These are phyloP conservation scores for Cadophora malorum DNA, from an alignment of 2,329 filamentous ascomycete species.

Conservation along the genomic window DNA sequence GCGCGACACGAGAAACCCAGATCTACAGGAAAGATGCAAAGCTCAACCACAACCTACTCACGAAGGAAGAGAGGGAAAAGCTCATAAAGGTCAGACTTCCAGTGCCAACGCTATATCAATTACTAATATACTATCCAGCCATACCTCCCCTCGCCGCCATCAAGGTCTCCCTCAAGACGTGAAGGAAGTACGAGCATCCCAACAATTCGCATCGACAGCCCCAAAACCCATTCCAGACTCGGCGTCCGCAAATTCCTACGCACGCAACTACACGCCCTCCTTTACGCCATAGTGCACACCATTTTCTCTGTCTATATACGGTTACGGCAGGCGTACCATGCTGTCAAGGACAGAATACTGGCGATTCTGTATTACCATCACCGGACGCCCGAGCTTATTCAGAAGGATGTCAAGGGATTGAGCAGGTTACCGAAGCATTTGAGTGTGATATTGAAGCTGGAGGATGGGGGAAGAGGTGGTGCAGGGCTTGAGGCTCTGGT, in stretches of 20 bases:
- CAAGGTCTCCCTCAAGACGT: slow-evolving; percentile 32
- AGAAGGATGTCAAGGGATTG: slow-evolving; percentile 80
- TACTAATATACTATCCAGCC: slow-evolving; percentile 40
- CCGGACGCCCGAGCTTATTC: slow-evolving; percentile 90
- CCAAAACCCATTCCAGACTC: slow-evolving; percentile 48
- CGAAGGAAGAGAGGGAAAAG: slow-evolving; percentile 52
- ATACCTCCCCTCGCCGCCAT: slow-evolving; percentile 43
- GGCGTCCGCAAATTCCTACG: slow-evolving; percentile 67
- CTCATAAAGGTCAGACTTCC: slow-evolving; percentile 51
- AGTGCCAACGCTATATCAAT: slow-evolving; percentile 1
- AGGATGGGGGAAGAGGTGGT: slow-evolving; percentile 70
- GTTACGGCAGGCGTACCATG: slow-evolving; percentile 78
- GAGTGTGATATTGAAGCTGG: slow-evolving; percentile 81
- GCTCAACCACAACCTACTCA: slow-evolving; percentile 50
- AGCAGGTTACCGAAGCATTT: slow-evolving; percentile 81
- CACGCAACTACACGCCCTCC: slow-evolving; percentile 66
- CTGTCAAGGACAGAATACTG: slow-evolving; percentile 76
- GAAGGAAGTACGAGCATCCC: slow-evolving; percentile 41
- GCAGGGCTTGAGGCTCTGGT: slow-evolving; percentile 84
- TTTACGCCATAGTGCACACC: slow-evolving; percentile 76
- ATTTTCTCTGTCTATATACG: slow-evolving; percentile 90
- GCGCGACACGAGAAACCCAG: slow-evolving; percentile 46
- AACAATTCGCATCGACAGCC: slow-evolving; percentile 37
- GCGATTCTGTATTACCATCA: slow-evolving; percentile 94
- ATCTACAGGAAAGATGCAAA: slow-evolving; percentile 55